phyloP scores from a whole-genome alignment of 768 basidiomycete genomes.

The Infundibulicybe gibba region DNA sequence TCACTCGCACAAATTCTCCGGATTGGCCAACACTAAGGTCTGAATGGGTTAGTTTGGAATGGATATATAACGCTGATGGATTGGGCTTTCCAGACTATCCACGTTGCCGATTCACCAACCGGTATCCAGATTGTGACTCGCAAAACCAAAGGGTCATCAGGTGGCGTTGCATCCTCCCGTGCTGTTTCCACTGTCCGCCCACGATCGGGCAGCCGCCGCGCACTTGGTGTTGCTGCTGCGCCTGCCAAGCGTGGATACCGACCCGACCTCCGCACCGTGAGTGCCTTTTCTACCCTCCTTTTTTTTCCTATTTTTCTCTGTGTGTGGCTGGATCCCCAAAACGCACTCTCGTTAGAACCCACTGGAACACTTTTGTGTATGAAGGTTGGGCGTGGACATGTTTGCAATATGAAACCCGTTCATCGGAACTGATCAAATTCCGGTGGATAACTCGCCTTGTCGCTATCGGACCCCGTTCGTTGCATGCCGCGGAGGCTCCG shows the following conservation, averaged over 20 bases:
- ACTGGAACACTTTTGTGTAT: slow-evolving; percentile 66
- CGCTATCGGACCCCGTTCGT: slow-evolving; percentile 78
- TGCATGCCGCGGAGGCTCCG: slow-evolving; percentile 55
- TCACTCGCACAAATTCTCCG: slow-evolving; percentile 92
- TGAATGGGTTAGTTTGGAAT: slow-evolving; percentile 6
- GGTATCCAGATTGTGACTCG: slow-evolving; percentile 61
- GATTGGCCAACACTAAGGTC: slow-evolving; percentile 82
- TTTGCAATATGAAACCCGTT: slow-evolving; percentile 71
- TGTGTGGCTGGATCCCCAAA: slow-evolving; percentile 10
- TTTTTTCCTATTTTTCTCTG: slow-evolving; percentile 8
- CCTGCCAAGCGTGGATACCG: slow-evolving; percentile 68
- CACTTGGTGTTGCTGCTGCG: slow-evolving; percentile 59
- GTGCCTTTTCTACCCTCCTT: slow-evolving; percentile 23
- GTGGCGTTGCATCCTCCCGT: slow-evolving; percentile 43
- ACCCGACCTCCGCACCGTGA: slow-evolving; percentile 73
- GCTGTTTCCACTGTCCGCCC: slow-evolving; percentile 55
- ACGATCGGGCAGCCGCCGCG: slow-evolving; percentile 69
- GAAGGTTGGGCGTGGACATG: slow-evolving; percentile 93
- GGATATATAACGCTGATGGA: background rate
- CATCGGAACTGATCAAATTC: slow-evolving; percentile 59
- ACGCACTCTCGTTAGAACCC: slow-evolving; percentile 93
- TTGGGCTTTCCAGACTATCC: slow-evolving; percentile 50
- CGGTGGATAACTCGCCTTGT: slow-evolving; percentile 57
- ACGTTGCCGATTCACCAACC: slow-evolving; percentile 50
- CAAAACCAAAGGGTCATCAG: slow-evolving; percentile 58